Evolutionary conservation across 1,284 basidiomycete species (phyloP).

Genomic region (Sparassis latifolia): DNA sequence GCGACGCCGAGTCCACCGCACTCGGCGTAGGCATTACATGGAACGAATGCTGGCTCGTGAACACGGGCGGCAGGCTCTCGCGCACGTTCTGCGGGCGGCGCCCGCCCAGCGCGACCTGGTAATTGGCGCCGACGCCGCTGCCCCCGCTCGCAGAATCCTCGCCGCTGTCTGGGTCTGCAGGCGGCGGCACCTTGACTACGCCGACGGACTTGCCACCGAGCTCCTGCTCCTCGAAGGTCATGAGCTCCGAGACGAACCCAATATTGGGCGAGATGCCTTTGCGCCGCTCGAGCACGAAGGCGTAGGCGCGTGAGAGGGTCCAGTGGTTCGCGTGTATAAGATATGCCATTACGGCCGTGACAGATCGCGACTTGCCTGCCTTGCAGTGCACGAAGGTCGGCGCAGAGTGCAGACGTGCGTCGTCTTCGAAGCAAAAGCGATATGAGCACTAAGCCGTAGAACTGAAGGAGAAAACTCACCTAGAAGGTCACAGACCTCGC

Average conservation of each 20-base stretch:
- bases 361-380: conserved; percentile 92
- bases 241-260: conserved; percentile 94
- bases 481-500: conserved; percentile 80
- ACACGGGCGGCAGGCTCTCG: conserved; percentile 71
- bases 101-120: conserved; percentile 36
- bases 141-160: conserved; percentile 7
- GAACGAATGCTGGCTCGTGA: conserved; percentile 29
- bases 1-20: conserved; percentile 26
- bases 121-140: conserved; percentile 25
- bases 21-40: conserved; percentile 18
- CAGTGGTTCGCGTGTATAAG: conserved; percentile 96
- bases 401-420: conserved; percentile 81
- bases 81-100: conserved; percentile 54
- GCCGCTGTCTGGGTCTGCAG: conserved; percentile 21
- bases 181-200: conserved; percentile 47
- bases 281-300: conserved; percentile 85
- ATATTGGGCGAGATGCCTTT: conserved; percentile 97
- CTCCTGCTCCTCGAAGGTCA: conserved; percentile 92
- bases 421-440: conserved; percentile 47
- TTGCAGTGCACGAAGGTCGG: conserved; percentile 96
- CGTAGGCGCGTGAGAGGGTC: conserved; percentile 87
- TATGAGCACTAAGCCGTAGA: neutral
- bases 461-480: conserved; percentile 42
- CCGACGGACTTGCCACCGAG: conserved; percentile 78
- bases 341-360: conserved; percentile 96